Evolutionary conservation across 2,329 filamentous ascomycete species (phyloP).

Genomic region (Ceratocystis destructans): DNA sequence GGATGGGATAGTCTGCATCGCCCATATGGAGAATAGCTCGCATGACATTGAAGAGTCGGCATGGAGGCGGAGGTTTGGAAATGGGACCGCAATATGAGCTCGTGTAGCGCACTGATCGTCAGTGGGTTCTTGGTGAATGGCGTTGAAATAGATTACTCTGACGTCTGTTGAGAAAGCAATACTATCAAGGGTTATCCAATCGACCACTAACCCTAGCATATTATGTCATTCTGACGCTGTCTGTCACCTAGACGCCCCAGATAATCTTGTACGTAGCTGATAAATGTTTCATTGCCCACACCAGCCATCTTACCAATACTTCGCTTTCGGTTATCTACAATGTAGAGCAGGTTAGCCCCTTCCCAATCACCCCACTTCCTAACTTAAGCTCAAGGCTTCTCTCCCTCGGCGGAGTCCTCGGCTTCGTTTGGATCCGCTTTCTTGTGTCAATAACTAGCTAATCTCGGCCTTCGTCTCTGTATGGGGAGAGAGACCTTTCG

Average conservation of each 20-base stretch:
- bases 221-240: neutral
- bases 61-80: neutral
- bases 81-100: neutral
- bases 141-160: neutral
- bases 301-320: neutral
- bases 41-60: neutral
- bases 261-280: no score
- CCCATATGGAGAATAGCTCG: neutral
- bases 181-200: neutral
- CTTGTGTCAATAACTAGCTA: neutral
- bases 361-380: neutral
- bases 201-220: neutral
- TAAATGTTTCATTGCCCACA: no score
- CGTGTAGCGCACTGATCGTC: neutral
- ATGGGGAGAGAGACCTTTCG: neutral
- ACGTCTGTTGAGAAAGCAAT: neutral
- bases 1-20: neutral
- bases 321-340: neutral
- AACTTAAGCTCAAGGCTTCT: neutral
- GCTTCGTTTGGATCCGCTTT: neutral
- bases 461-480: neutral
- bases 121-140: neutral
- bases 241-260: neutral
- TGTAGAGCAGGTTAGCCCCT: neutral
- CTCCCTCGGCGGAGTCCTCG: neutral